phyloP scores from a whole-genome alignment of 2,329 filamentous ascomycete genomes.

The Harringtonia lauricola region DNA sequence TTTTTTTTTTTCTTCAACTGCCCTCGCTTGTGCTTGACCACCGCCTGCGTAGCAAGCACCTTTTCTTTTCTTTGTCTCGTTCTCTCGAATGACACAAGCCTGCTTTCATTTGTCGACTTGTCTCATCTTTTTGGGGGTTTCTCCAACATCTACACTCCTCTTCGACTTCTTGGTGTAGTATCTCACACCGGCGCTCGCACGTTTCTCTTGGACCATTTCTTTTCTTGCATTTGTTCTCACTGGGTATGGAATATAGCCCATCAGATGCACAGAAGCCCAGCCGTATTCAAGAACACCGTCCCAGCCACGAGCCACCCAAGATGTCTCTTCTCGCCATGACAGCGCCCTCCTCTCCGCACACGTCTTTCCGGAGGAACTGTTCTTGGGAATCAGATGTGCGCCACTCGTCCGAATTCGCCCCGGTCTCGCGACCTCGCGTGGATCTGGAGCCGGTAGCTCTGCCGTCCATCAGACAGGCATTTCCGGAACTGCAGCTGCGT shows the following conservation, averaged over 20 bases:
- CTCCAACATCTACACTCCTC: too few species aligned
- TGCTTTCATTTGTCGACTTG: too few species aligned
- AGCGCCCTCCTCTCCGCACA: conserved; percentile 25
- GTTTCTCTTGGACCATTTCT: too few species aligned
- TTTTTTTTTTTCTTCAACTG: background rate
- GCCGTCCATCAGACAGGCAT: conserved; percentile 39
- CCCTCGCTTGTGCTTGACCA: too few species aligned
- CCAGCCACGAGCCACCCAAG: conserved; percentile 19
- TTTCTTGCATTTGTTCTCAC: background rate
- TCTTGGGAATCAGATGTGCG: conserved; percentile 21
- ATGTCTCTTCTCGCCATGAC: conserved; percentile 41
- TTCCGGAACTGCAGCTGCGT: conserved; percentile 6
- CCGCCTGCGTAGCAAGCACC: too few species aligned
- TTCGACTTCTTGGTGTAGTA: too few species aligned
- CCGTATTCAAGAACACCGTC: conserved; percentile 15
- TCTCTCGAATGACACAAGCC: too few species aligned
- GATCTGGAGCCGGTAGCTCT: conserved; percentile 22
- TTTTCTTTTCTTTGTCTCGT: too few species aligned
- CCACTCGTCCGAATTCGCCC: background rate
- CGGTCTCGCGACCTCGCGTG: background rate
- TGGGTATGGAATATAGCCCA: conserved; percentile 31
- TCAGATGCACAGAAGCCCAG: conserved; percentile 17
- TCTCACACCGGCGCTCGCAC: too few species aligned
- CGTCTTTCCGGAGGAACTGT: conserved; percentile 25
- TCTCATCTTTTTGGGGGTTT: too few species aligned